Base-by-base conservation (phyloP, 2,329 filamentous ascomycete genomes). In the Xylariales sp. region DNA sequence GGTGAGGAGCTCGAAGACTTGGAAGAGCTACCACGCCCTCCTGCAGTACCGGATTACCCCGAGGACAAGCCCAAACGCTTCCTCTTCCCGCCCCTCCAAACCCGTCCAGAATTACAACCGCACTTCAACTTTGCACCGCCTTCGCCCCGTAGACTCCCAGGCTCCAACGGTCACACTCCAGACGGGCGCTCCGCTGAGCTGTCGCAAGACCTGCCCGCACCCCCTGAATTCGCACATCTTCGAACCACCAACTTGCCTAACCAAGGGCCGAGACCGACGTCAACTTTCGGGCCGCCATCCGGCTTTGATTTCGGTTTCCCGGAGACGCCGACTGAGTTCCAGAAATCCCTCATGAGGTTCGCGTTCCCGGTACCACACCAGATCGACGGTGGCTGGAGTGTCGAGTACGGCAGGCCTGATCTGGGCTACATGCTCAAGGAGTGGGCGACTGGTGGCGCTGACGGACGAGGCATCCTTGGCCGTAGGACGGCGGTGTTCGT, bases 361-460 rank as follows among this genome's bases (percentile, higher is more conserved):
- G 89, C 89, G 1, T 95, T 94, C 59, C 78, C 90, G 0, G 69
- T 80, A 25, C 75, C 77, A 22, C 74, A 80, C 54, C 74, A 81
- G 63, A 82, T 81, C 45, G 78, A 82, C 50, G 84, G 88, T 50
- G 87, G 89, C 41, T 95, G 91, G 88, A 86, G 79, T 49, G 88
- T 93, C 11, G 90, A 96, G 64, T 96, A 96, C 62, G 89, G 89
- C 14, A 80, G 91, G 0, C 91, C 91, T 0, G 85, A 95, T 52
- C 77, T 97, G 25, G 84, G 87, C 1, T 91, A 84, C 60, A 88
- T 95, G 79, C 74, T 97, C 40, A 82, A 80, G 55, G 82, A 93
- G 49, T 84, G 89, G 76, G 86, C 87, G 4, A 82, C 78, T 16
- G 84, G 82, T n/a, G 82, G 82, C 39, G 51, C 69, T 1, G 78